Percentiles rank a stretch among this genome's conserved stretches.
Evolutionary conservation across 495 filamentous ascomycete species (phyloP).

Genomic region (Viridothelium virens): DNA sequence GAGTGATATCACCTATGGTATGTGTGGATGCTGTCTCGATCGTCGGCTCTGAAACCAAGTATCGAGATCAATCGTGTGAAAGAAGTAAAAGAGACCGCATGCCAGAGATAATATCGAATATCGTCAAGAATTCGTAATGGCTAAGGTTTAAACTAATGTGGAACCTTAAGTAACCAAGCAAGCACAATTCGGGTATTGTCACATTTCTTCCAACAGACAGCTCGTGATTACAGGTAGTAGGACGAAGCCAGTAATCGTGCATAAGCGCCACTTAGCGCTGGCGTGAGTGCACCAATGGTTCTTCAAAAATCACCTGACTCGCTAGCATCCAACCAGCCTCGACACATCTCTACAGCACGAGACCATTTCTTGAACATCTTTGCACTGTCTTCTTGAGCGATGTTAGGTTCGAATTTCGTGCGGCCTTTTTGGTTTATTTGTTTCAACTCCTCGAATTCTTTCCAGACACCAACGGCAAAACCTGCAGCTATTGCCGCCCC

Average conservation of each 20-base stretch:
- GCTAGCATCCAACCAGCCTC: constrained; percentile 63
- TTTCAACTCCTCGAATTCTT: constrained; percentile 65
- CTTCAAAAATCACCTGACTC: constrained; percentile 34
- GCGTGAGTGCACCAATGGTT: neutral
- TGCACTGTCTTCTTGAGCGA: constrained; percentile 50
- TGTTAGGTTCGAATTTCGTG: constrained; percentile 62
- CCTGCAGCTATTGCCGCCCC: constrained; percentile 87
- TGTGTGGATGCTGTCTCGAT: too few relatives aligned
- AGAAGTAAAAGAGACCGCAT: too few relatives aligned
- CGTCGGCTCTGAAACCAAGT: too few relatives aligned
- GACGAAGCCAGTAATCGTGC: neutral
- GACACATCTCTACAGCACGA: constrained; percentile 83
- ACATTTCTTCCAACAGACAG: neutral
- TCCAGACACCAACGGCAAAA: constrained; percentile 78
- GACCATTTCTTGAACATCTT: constrained; percentile 75
- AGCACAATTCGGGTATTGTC: neutral
- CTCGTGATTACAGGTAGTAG: neutral
- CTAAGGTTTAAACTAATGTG: neutral
- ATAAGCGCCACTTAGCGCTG: neutral
- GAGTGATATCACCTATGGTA: neutral
- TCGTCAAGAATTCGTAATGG: neutral
- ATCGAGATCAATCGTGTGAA: too few relatives aligned
- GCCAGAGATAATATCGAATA: too few relatives aligned
- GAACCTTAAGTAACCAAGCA: neutral
- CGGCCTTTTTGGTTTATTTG: constrained; percentile 68